These are phyloP conservation scores for Leishmania lainsoni DNA, from an alignment of 208 protist species.

Conservation along the genomic window DNA sequence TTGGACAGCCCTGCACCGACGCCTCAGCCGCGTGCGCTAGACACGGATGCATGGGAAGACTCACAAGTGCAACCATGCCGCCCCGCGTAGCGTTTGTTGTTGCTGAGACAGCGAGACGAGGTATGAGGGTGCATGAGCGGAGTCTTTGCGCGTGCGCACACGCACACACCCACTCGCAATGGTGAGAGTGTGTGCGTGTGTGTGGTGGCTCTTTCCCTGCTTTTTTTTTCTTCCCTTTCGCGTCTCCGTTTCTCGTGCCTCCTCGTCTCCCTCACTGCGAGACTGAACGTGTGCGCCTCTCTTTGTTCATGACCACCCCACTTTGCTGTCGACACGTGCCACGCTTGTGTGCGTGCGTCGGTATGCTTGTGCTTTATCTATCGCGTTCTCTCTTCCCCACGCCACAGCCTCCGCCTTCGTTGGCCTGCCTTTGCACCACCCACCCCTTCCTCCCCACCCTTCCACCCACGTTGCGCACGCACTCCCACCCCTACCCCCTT, in stretches of 20 bases:
- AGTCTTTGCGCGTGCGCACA: not conserved
- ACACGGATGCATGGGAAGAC: constrained; percentile 11
- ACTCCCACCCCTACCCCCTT: not conserved
- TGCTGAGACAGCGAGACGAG: not conserved
- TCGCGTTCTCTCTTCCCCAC: not conserved
- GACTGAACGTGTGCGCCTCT: not conserved
- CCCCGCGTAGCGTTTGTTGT: not conserved
- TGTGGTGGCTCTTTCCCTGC: not conserved
- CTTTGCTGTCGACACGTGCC: not conserved
- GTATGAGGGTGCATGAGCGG: not conserved
- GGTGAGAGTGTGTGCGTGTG: not conserved
- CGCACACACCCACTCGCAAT: too few species aligned
- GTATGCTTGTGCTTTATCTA: not conserved
- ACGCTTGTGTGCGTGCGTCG: not conserved
- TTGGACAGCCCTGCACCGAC: constrained; percentile 22
- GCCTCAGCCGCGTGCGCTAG: constrained; percentile 7
- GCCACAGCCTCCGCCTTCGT: not conserved
- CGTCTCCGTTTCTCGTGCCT: not conserved
- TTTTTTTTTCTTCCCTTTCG: not conserved
- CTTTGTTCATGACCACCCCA: not conserved
- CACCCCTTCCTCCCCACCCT: too few species aligned
- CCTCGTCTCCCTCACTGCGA: not conserved
- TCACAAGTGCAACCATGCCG: constrained; percentile 9
- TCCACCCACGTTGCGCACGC: not conserved
- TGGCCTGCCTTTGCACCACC: too few species aligned